Percentiles rank a stretch among this genome's conserved stretches.
phyloP scores from a whole-genome alignment of 345 rosid species.

The Punica granatum region DNA sequence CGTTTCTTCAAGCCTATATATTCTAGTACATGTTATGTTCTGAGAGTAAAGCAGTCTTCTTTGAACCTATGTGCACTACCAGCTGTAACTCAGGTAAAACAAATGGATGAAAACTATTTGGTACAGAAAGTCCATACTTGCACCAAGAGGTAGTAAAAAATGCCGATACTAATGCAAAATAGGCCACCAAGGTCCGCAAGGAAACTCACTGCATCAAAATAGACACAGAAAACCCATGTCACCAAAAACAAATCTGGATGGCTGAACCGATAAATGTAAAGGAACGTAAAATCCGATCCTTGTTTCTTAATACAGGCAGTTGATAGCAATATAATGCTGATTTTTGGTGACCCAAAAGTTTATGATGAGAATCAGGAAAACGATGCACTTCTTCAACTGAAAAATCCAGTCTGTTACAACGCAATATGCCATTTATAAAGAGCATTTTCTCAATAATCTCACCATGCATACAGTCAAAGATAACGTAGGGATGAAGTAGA shows the following conservation, averaged over 20 bases:
- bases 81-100: background rate
- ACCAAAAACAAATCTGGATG: background rate
- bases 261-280: background rate
- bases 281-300: background rate
- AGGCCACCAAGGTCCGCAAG: slow-evolving; percentile 98
- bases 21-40: background rate
- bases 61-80: background rate
- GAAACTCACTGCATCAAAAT: slow-evolving; percentile 73
- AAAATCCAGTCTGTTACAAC: background rate
- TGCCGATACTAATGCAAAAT: slow-evolving; percentile 85
- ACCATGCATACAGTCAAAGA: background rate
- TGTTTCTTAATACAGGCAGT: background rate
- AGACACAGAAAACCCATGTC: background rate
- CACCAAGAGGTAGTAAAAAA: slow-evolving; percentile 82
- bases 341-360: background rate
- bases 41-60: background rate
- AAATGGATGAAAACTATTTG: background rate
- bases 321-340: background rate
- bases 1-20: too few species aligned
- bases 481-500: background rate
- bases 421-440: background rate
- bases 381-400: background rate
- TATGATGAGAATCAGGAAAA: background rate
- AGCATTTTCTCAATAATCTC: background rate
- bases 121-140: slow-evolving; percentile 40